Base-by-base conservation (phyloP, 352 stramenopile species). In the Globisporangium okanoganense region DNA sequence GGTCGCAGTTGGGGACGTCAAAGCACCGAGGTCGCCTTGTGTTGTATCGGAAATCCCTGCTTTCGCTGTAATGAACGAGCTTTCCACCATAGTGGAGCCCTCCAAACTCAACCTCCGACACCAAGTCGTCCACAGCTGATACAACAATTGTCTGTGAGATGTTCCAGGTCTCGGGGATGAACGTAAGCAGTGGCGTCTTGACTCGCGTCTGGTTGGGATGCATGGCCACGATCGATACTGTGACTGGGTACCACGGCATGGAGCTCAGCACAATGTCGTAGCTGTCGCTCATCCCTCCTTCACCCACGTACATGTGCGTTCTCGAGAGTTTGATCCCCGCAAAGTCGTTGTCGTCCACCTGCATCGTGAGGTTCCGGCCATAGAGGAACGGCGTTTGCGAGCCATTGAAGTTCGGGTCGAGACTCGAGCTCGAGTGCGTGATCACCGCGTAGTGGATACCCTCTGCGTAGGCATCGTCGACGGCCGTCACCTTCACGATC, bases 331-430 rank as follows among this genome's bases (percentile, higher is more conserved):
- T 60, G 16, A 91, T 65, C 2, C 79, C 70, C 0, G 83, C 69
- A 3, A 74, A 55, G 48, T 92, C 83, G 49, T 92, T 85, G 66
- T 92, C 83, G 8, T 84, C 66, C 44, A 92, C 86, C 49, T 88
- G 77, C 24, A 92, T 69, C 2, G 74, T 84, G 7, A 91, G 59
- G 41, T 76, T 82, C 22, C 69, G 66, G 3, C 81, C 81, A 16
- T 80, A 78, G 16, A 90, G 58, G 51, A 92, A 92, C 16, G 83
- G 83, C 3, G 77, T 85, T 12, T 72, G 56, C 13, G 38, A 8
- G 5, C 75, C 72, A 53, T 87, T 63, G 63, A 84, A 92, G 54
- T 82, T 75, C 7, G 79, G 74, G 47, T 92, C 83, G 2, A 47
- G 50, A 56, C 81, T 91, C 0, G 47, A 27, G 1, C 65, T 69